Percentiles rank a stretch among this genome's conserved stretches.
These are phyloP conservation scores for Schoenoplectus triqueter DNA, from an alignment of 202 grass and related monocot species.

Conservation along the genomic window DNA sequence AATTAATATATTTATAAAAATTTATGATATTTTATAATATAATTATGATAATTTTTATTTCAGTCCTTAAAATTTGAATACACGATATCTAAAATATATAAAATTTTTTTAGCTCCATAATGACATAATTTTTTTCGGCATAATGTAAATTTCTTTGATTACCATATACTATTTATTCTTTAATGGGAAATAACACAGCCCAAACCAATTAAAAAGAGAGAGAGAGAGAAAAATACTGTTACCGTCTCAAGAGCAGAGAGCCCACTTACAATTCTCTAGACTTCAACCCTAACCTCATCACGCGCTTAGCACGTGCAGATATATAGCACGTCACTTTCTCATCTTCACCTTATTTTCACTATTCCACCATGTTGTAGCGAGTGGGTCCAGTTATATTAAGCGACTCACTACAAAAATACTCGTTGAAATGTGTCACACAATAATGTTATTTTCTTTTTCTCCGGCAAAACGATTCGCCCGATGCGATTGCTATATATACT, in stretches of 20 bases:
- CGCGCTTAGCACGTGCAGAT: constrained; percentile 17
- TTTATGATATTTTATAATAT: no score
- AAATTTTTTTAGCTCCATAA: no score
- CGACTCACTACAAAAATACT: background rate
- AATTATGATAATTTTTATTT: no score
- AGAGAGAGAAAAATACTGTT: background rate
- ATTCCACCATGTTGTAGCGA: background rate
- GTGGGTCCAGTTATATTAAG: background rate
- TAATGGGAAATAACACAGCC: no score
- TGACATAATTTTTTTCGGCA: no score
- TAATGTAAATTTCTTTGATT: no score
- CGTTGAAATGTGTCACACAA: background rate
- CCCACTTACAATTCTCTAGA: background rate
- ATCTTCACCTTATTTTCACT: background rate
- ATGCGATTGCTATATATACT: constrained; percentile 34
- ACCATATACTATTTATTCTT: no score
- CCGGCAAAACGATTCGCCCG: background rate
- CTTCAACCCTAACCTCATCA: constrained; percentile 31
- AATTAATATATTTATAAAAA: no score
- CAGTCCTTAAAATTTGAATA: no score
- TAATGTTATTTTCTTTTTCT: background rate
- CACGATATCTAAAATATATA: no score
- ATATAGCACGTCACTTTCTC: background rate
- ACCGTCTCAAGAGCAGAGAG: background rate
- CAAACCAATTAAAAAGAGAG: no score